Base-by-base conservation (phyloP, 1,139 yeast genomes). In the Wickerhamomyces sp. region DNA sequence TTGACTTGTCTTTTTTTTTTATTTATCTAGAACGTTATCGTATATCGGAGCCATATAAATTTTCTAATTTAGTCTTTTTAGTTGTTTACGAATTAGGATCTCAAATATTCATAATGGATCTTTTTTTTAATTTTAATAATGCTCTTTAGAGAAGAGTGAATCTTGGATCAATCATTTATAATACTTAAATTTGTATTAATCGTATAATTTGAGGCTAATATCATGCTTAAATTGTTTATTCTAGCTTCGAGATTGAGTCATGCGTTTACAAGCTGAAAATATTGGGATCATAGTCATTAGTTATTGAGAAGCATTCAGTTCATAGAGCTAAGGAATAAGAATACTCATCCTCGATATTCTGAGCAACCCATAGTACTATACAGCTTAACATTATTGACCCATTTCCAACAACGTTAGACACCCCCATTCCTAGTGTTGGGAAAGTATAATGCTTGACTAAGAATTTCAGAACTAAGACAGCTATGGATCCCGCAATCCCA, bases 381-480 rank as follows among this genome's bases (percentile, higher is more conserved):
- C 97, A 89, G 66, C 96, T 86, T 53, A 87, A 66, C 88, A 90
- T 84, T 28, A 92, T 78, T 46, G 84, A 71, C 6, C 78, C 76
- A 56, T 92, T 89, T 41, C 90, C 80, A 20, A 85, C 74, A 36
- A 92, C 89, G 60, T 92, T 92, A 45, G 88, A 81, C 21, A 89
- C 77, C 14, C 98, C 99, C 96, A 92, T 90, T 6, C 94, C 92
- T 42, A 90, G 72, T 1, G 97, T 89, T 31, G 97, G 97, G 27
- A 74, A 65, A 20, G 73, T 68, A 60, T 76, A 86, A 50, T 84
- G 84, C 48, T 88, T 87, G 54, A 88, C 70, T 45, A 90, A 64
- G 60, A 86, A 92, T 61, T 92, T 87, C 54, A 92, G 70, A 34
- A 90, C 85, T 48, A 92, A 71, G 15, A 92, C 92, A 60, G 89